Evolutionary conservation across 2,329 filamentous ascomycete genomes (phyloP).

Genomic region (Fusarium sp.): DNA sequence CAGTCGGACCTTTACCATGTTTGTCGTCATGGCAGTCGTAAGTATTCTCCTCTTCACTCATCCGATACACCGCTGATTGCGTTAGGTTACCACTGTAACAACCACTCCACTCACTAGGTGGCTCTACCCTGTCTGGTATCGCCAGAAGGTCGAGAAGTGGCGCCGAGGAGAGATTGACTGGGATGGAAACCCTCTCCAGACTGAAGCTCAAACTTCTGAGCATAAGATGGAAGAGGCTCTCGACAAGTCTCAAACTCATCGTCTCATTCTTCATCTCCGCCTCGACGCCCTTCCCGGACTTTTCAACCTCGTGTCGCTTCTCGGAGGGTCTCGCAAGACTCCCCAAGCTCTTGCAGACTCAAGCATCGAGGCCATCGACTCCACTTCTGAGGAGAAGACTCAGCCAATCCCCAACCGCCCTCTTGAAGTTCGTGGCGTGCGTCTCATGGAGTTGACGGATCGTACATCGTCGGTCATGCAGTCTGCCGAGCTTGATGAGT

Average conservation of each 20-base stretch:
- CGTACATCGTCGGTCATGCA: conserved; percentile 96
- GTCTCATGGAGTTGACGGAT: conserved; percentile 86
- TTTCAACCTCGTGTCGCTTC: conserved; percentile 44
- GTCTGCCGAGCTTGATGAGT: conserved; percentile 82
- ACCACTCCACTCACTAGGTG: conserved; percentile 80
- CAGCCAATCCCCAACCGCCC: conserved; percentile 8
- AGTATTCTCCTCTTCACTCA: background rate
- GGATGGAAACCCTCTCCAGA: conserved; percentile 58
- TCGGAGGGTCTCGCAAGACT: conserved; percentile 34
- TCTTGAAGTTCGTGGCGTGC: conserved; percentile 72
- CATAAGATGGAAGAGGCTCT: conserved; percentile 41
- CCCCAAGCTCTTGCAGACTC: background rate
- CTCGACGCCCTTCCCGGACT: conserved; percentile 44
- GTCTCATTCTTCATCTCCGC: conserved; percentile 42
- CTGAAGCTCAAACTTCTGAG: conserved; percentile 39
- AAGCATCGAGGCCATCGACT: background rate
- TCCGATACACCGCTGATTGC: background rate
- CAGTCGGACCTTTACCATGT: conserved; percentile 86
- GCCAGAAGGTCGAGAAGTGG: conserved; percentile 63
- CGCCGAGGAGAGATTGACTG: conserved; percentile 91
- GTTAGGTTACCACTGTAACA: conserved; percentile 75
- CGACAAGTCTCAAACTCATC: conserved; percentile 41
- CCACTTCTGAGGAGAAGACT: conserved; percentile 1
- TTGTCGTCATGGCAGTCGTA: conserved; percentile 88
- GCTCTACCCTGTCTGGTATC: conserved; percentile 76